These are phyloP conservation scores for Ormosia emarginata DNA, from an alignment of 306 rosid genomes.

Conservation along the genomic window DNA sequence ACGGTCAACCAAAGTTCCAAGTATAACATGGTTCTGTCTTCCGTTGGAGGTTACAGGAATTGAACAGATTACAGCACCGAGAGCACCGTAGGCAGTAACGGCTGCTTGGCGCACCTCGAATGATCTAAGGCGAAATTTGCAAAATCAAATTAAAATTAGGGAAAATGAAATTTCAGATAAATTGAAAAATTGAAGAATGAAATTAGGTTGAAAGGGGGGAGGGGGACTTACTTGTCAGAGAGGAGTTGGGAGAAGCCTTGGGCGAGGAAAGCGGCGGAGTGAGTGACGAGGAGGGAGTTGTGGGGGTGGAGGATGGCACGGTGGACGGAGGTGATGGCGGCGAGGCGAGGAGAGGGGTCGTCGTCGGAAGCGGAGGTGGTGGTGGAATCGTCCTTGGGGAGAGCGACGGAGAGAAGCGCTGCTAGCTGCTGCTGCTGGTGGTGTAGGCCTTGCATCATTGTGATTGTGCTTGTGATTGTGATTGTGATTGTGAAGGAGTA, in stretches of 20 bases:
- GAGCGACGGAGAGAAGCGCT: constrained; percentile 79
- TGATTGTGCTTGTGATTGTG: background rate
- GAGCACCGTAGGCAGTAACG: constrained; percentile 75
- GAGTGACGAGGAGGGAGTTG: constrained; percentile 81
- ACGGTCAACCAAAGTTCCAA: constrained; percentile 73
- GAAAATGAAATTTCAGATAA: background rate
- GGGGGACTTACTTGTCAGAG: constrained; percentile 59
- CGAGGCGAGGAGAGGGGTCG: constrained; percentile 63
- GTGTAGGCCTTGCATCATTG: constrained; percentile 78
- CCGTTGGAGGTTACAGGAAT: constrained; percentile 54
- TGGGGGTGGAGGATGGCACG: constrained; percentile 81
- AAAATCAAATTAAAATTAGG: constrained; percentile 4
- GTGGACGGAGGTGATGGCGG: constrained; percentile 79
- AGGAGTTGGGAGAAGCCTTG: constrained; percentile 87
- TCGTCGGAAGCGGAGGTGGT: constrained; percentile 28
- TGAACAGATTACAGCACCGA: constrained; percentile 71
- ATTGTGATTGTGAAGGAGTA: background rate
- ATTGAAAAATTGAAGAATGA: too few species aligned
- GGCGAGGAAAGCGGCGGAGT: constrained; percentile 83
- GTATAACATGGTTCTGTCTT: constrained; percentile 73
- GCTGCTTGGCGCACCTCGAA: constrained; percentile 71
- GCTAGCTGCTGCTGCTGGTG: constrained; percentile 85
- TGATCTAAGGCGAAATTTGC: constrained; percentile 41
- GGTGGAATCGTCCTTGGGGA: constrained; percentile 61
- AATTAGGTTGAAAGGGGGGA: background rate